A percentile compares a stretch with the other conserved stretches of the same genome.
These are phyloP conservation scores for Basidioascus undulatus DNA, from an alignment of 768 basidiomycete genomes.

Conservation along the genomic window DNA sequence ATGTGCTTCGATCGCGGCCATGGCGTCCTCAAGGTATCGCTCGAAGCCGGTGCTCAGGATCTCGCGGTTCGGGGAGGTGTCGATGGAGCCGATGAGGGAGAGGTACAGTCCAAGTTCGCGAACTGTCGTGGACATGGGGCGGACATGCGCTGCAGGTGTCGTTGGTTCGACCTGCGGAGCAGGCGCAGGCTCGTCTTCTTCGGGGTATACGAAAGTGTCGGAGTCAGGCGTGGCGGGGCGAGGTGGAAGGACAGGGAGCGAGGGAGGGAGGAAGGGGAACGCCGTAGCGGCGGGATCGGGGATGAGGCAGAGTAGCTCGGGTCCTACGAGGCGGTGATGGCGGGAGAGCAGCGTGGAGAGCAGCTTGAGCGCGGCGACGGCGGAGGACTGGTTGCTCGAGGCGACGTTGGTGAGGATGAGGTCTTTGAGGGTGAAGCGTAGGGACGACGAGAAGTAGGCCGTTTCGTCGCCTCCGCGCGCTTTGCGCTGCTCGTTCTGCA, in stretches of 20 bases:
- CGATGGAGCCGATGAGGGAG: conserved; percentile 13
- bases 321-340: conserved; percentile 34
- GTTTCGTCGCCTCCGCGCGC: conserved; percentile 31
- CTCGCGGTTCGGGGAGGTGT: conserved; percentile 9
- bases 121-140: conserved; percentile 6
- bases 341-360: conserved; percentile 46
- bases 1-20: conserved; percentile 5
- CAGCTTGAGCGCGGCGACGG: conserved; percentile 55
- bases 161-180: too few species aligned
- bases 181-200: too few species aligned
- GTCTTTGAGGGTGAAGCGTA: conserved; percentile 79
- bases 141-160: neutral
- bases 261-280: conserved; percentile 29
- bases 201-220: neutral
- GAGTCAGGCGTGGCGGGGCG: neutral
- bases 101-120: conserved; percentile 15
- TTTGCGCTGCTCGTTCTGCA: conserved; percentile 50
- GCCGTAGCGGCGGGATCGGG: conserved; percentile 45
- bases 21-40: conserved; percentile 17
- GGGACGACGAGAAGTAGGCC: conserved; percentile 48
- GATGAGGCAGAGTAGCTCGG: conserved; percentile 45
- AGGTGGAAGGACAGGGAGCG: neutral
- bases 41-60: conserved; percentile 11
- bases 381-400: conserved; percentile 37
- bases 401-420: conserved; percentile 54